Percentiles rank a stretch among this genome's conserved stretches.
phyloP scores from a whole-genome alignment of 2,329 filamentous ascomycete genomes.

The Arachnopeziza araneosa region DNA sequence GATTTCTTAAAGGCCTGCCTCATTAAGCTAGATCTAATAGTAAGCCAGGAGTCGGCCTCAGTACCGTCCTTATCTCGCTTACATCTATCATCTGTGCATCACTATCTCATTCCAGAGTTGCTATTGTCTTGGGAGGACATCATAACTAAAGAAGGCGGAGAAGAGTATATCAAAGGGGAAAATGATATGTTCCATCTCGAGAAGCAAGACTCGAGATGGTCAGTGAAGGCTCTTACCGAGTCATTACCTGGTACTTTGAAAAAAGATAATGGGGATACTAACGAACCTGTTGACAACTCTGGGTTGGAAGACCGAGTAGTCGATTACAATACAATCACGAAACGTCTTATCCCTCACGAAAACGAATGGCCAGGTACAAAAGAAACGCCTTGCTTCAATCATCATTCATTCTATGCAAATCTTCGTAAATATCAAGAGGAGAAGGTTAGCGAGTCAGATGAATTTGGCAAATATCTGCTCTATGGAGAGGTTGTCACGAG shows the following conservation, averaged over 20 bases:
- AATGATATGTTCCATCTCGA: constrained; percentile 79
- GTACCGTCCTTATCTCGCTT: constrained; percentile 77
- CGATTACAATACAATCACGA: constrained; percentile 69
- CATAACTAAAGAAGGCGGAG: constrained; percentile 57
- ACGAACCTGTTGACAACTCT: constrained; percentile 34
- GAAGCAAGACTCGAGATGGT: constrained; percentile 57
- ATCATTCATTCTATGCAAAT: constrained; percentile 69
- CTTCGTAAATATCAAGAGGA: constrained; percentile 58
- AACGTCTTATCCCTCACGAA: constrained; percentile 70
- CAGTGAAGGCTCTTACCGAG: constrained; percentile 47
- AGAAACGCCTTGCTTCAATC: constrained; percentile 81
- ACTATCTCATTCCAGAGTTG: constrained; percentile 60
- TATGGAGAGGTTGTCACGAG: constrained; percentile 92
- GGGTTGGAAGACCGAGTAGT: constrained; percentile 52
- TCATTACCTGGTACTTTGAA: constrained; percentile 29
- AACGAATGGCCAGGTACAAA: constrained; percentile 60
- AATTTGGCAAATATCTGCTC: constrained; percentile 73
- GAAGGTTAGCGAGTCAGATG: constrained; percentile 48
- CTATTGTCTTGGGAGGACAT: constrained; percentile 62
- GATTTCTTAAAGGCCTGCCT: constrained; percentile 77
- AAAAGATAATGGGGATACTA: constrained; percentile 6
- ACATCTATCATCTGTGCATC: constrained; percentile 69
- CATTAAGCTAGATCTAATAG: constrained; percentile 72
- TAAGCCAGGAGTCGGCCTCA: constrained; percentile 61
- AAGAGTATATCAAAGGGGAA: constrained; percentile 72